A percentile compares a stretch with the other conserved stretches of the same genome.
These are phyloP conservation scores for Porcisia deanei DNA, from an alignment of 208 protist genomes.

Conservation along the genomic window DNA sequence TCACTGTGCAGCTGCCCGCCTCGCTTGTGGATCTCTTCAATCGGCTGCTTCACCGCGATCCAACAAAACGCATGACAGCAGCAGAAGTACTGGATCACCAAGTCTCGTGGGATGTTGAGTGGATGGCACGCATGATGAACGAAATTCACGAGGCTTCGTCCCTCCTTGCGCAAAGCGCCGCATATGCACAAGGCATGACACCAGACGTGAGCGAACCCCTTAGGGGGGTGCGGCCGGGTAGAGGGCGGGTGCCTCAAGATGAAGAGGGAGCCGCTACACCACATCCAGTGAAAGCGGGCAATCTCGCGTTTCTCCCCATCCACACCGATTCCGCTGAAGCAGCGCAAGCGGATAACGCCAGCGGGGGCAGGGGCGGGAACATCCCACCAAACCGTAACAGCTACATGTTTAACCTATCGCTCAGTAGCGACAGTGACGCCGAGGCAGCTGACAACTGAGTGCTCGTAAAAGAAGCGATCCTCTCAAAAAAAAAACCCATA, in stretches of 20 bases:
- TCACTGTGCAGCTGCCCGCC: slow-evolving; percentile 46
- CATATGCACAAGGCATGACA: slow-evolving; percentile 11
- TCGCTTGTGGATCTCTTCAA: slow-evolving; percentile 75
- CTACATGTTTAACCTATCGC: slow-evolving; percentile 28
- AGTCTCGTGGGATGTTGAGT: slow-evolving; percentile 76
- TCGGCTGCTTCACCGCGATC: slow-evolving; percentile 66
- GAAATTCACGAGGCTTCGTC: slow-evolving; percentile 45
- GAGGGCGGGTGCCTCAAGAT: background rate
- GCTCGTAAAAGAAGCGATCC: background rate
- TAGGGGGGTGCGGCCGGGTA: background rate
- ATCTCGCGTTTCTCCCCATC: background rate
- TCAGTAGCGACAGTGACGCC: slow-evolving; percentile 1
- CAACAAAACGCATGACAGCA: slow-evolving; percentile 69
- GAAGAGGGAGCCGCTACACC: background rate
- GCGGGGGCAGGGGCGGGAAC: background rate
- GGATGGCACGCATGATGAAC: slow-evolving; percentile 64
- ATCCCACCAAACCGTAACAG: slow-evolving; percentile 16
- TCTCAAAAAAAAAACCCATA: too few species aligned
- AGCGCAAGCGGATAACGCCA: background rate
- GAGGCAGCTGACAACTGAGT: background rate
- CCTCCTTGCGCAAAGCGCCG: slow-evolving; percentile 17
- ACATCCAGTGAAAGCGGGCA: background rate
- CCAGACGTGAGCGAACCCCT: slow-evolving; percentile 1
- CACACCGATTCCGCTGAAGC: background rate
- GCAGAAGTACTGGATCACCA: slow-evolving; percentile 76